Conservation (phyloP, 2,329 filamentous ascomycete genomes). For the Whalleya microplaca region DNA sequence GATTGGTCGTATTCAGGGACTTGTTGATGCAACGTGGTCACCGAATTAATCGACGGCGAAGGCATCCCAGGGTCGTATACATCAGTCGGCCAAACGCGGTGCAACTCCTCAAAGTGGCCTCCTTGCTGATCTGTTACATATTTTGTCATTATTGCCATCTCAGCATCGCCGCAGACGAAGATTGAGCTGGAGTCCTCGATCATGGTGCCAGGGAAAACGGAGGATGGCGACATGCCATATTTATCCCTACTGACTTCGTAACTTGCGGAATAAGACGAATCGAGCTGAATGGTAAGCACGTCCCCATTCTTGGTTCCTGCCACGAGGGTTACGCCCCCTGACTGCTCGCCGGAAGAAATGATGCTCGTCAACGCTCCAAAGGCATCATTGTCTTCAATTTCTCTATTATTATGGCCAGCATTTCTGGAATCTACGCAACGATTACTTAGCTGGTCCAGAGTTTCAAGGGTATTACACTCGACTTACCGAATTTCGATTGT, state of each 20-base stretch:
- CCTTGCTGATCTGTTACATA: constrained; percentile 2
- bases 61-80: constrained; percentile 48
- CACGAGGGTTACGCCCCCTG: constrained; percentile 39
- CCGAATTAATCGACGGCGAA: constrained; percentile 53
- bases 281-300: constrained; percentile 45
- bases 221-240: constrained; percentile 36
- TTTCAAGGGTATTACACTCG: background rate
- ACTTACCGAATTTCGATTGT: constrained; percentile 18
- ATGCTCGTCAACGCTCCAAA: constrained; percentile 54
- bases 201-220: constrained; percentile 31
- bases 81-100: constrained; percentile 57
- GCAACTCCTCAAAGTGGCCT: constrained; percentile 44
- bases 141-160: constrained; percentile 32
- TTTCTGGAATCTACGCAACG: constrained; percentile 1
- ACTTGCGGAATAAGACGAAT: constrained; percentile 18
- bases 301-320: constrained; percentile 58
- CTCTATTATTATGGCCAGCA: background rate
- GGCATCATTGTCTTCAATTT: constrained; percentile 8
- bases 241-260: constrained; percentile 20
- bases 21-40: constrained; percentile 46
- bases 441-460: background rate
- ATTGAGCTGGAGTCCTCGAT: constrained; percentile 50
- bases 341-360: constrained; percentile 36
- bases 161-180: constrained; percentile 43
- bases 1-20: constrained; percentile 46